Evolutionary conservation across 352 stramenopile genomes (phyloP).

Genomic region (Pythium myriotylum): DNA sequence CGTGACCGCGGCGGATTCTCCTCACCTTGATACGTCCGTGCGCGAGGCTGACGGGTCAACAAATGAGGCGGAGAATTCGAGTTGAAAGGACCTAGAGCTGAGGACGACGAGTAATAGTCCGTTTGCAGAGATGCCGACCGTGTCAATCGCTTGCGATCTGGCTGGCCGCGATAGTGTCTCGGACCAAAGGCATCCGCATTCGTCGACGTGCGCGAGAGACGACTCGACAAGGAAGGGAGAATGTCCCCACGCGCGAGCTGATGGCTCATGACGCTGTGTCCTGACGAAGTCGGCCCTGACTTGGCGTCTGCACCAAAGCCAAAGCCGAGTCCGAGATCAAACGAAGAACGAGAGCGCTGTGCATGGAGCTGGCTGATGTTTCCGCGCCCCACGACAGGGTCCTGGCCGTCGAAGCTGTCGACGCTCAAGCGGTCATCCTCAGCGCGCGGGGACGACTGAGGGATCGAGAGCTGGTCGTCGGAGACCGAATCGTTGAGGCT

Average conservation of each 20-base stretch:
- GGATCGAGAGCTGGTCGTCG: constrained; percentile 19
- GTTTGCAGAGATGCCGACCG: constrained; percentile 74
- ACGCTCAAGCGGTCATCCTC: constrained; percentile 20
- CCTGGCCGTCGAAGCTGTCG: constrained; percentile 17
- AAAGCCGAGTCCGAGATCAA: constrained; percentile 13
- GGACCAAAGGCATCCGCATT: neutral
- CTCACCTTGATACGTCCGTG: constrained; percentile 17
- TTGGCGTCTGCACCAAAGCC: neutral
- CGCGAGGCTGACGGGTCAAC: constrained; percentile 10
- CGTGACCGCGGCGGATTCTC: constrained; percentile 11
- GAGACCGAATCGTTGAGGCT: constrained; percentile 21
- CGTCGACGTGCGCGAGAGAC: constrained; percentile 7
- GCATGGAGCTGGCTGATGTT: neutral
- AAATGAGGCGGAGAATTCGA: too few relatives aligned
- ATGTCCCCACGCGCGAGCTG: constrained; percentile 34
- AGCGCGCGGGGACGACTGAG: constrained; percentile 14
- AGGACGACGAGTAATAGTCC: constrained; percentile 66
- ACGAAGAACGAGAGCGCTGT: constrained; percentile 14
- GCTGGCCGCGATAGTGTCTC: constrained; percentile 31
- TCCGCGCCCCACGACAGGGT: neutral
- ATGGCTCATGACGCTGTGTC: neutral
- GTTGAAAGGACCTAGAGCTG: neutral
- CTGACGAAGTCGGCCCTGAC: too few relatives aligned
- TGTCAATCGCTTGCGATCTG: constrained; percentile 69
- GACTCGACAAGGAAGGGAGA: constrained; percentile 21